Conservation (phyloP, 2,329 filamentous ascomycete genomes). For the Lachnellula suecica region DNA sequence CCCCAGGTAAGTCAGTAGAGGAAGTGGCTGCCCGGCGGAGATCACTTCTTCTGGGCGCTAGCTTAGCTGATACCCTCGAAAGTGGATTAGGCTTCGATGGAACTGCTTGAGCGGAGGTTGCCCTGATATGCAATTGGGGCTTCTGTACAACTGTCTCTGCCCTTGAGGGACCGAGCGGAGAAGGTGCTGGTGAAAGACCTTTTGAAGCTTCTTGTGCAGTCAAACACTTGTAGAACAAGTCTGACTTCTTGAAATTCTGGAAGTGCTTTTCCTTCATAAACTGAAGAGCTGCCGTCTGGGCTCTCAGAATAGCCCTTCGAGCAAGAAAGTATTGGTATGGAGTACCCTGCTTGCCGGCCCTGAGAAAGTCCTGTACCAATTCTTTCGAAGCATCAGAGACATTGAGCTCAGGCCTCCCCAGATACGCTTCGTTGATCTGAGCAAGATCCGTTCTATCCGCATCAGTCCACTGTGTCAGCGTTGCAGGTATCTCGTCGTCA, state of each 20-base stretch:
- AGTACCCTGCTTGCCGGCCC: constrained; percentile 73
- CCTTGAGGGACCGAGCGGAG: constrained; percentile 30
- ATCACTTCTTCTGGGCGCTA: constrained; percentile 46
- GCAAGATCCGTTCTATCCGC: constrained; percentile 85
- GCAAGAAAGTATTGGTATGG: constrained; percentile 81
- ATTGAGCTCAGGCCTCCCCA: constrained; percentile 78
- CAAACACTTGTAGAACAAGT: constrained; percentile 94
- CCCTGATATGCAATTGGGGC: constrained; percentile 19
- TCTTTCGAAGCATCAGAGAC: constrained; percentile 68
- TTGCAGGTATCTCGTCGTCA: constrained; percentile 60
- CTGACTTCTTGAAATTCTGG: constrained; percentile 84
- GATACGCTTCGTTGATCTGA: constrained; percentile 88
- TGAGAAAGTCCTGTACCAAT: constrained; percentile 74
- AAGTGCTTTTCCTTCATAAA: constrained; percentile 82
- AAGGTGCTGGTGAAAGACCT: constrained; percentile 15
- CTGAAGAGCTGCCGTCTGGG: constrained; percentile 81
- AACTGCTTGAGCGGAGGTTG: constrained; percentile 32
- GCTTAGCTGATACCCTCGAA: constrained; percentile 46
- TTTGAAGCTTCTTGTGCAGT: constrained; percentile 75
- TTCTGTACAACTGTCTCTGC: constrained; percentile 38
- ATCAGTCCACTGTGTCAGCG: constrained; percentile 71
- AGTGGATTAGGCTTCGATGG: constrained; percentile 42
- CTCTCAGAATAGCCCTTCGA: constrained; percentile 74
- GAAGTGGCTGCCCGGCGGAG: constrained; percentile 60
- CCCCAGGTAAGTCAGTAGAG: constrained; percentile 55